These are phyloP conservation scores for Xylaria arbuscula DNA, from an alignment of 2,329 filamentous ascomycete genomes.

Conservation along the genomic window DNA sequence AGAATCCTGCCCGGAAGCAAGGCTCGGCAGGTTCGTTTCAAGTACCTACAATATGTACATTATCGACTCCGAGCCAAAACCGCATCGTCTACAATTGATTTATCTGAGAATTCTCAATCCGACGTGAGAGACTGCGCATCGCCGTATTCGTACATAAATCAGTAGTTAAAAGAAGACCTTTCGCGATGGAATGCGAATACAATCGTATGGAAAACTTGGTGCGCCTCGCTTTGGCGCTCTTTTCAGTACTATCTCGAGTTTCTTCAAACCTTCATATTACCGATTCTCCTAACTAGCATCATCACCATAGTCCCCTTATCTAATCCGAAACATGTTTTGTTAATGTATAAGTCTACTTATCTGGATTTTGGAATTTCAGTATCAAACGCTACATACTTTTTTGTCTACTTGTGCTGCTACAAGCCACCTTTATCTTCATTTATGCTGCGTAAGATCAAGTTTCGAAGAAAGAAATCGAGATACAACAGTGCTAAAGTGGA, in stretches of 20 bases:
- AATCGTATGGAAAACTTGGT: no score
- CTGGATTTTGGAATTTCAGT: not conserved
- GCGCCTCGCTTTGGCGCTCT: no score
- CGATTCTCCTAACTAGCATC: no score
- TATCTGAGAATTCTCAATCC: not conserved
- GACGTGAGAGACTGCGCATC: not conserved
- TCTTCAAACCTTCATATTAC: not conserved
- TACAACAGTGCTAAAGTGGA: not conserved
- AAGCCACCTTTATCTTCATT: not conserved
- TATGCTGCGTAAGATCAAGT: not conserved
- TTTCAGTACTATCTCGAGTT: no score
- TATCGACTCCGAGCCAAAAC: not conserved
- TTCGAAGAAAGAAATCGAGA: not conserved
- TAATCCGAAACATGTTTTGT: no score
- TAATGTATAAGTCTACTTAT: not conserved
- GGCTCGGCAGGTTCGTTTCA: not conserved
- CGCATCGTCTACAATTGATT: not conserved
- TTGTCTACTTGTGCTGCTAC: not conserved
- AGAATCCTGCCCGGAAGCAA: not conserved
- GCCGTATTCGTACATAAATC: not conserved
- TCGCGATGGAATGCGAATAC: no score
- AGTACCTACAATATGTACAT: not conserved
- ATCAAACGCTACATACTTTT: not conserved
- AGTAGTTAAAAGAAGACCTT: no score
- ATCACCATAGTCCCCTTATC: not conserved